These are phyloP conservation scores for Hygrocybe coccinea DNA, from an alignment of 768 basidiomycete species.

Conservation along the genomic window DNA sequence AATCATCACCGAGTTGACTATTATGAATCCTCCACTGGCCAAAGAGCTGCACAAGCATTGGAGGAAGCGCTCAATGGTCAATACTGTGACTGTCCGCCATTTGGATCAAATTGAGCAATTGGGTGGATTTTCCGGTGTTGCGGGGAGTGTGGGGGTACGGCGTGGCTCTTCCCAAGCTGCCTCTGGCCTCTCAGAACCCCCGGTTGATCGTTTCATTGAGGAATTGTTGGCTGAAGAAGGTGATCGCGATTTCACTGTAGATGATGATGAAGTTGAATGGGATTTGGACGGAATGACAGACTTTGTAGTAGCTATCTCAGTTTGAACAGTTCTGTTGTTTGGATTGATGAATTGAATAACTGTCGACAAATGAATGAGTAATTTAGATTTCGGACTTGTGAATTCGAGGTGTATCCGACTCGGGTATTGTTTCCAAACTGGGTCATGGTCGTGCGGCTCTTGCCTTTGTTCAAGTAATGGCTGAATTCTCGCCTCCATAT, in stretches of 20 bases:
- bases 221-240: neutral
- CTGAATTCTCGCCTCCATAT: too few relatives aligned
- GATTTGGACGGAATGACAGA: neutral
- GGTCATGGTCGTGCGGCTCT: too few relatives aligned
- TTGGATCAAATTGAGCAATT: neutral
- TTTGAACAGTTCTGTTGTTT: neutral
- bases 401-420: too few relatives aligned
- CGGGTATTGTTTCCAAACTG: too few relatives aligned
- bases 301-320: neutral
- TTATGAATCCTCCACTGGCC: constrained; percentile 1
- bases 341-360: neutral
- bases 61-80: constrained; percentile 4
- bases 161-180: neutral
- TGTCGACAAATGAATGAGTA: neutral
- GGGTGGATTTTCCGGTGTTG: neutral
- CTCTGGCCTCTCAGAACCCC: neutral
- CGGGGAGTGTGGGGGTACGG: neutral
- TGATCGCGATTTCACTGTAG: neutral
- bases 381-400: too few relatives aligned
- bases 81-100: constrained; percentile 3
- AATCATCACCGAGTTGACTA: neutral
- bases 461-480: too few relatives aligned
- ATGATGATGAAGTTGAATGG: neutral
- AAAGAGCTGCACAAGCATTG: constrained; percentile 4
- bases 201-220: neutral